A percentile compares a stretch with the other conserved stretches of the same genome.
phyloP scores from a whole-genome alignment of 2,329 filamentous ascomycete species.

The Tolypocladium tropicale region DNA sequence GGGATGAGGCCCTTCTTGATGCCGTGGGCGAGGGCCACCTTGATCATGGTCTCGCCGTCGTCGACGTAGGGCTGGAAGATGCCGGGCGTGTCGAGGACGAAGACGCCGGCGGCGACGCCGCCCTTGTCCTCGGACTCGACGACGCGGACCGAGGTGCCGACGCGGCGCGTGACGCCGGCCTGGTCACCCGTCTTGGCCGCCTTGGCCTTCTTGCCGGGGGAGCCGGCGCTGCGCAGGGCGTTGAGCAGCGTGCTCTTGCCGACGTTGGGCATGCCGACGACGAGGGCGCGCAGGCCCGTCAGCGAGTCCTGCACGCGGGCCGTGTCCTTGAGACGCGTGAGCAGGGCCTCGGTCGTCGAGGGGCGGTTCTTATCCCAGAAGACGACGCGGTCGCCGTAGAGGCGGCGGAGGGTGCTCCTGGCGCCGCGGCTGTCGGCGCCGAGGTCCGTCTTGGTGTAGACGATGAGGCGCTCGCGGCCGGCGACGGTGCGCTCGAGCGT shows the following conservation, averaged over 20 bases:
- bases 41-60: conserved; percentile 81
- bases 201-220: conserved; percentile 39
- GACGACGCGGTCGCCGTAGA: conserved; percentile 23
- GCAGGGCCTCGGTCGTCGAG: conserved; percentile 24
- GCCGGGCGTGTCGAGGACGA: conserved; percentile 84
- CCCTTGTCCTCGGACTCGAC: conserved; percentile 30
- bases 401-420: conserved; percentile 17
- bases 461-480: conserved; percentile 63
- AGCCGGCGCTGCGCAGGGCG: conserved; percentile 60
- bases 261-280: conserved; percentile 97
- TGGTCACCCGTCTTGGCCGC: conserved; percentile 76
- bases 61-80: conserved; percentile 91
- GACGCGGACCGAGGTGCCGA: conserved; percentile 76
- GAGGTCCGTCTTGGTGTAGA: conserved; percentile 87
- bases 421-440: conserved; percentile 29
- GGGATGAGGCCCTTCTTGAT: conserved; percentile 84
- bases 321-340: conserved; percentile 23
- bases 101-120: conserved; percentile 52
- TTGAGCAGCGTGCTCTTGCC: conserved; percentile 96
- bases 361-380: conserved; percentile 33
- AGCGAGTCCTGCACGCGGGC: conserved; percentile 39
- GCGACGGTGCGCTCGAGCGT: conserved; percentile 71
- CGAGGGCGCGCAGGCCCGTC: conserved; percentile 73
- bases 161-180: conserved; percentile 81
- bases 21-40: conserved; percentile 81